Evolutionary conservation across 2,329 filamentous ascomycete genomes (phyloP).

Genomic region (Penicillium sclerotigenum): DNA sequence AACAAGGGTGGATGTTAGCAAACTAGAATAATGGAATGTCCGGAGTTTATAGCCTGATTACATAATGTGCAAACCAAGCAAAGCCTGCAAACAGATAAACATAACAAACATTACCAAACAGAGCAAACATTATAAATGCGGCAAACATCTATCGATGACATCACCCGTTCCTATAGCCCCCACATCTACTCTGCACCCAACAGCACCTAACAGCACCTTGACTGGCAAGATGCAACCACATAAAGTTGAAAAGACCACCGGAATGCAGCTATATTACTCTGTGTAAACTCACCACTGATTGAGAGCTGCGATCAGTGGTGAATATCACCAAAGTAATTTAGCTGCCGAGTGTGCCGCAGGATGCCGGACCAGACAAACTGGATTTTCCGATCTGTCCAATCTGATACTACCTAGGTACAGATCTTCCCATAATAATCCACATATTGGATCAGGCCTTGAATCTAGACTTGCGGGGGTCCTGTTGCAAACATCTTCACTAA

Average conservation of each 20-base stretch:
- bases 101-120: slow-evolving; percentile 15
- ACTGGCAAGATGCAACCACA: slow-evolving; percentile 16
- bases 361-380: too few species aligned
- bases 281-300: neutral
- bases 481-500: slow-evolving; percentile 23
- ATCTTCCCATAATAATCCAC: slow-evolving; percentile 6
- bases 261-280: neutral
- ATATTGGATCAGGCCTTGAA: slow-evolving; percentile 4
- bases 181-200: neutral
- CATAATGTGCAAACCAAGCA: neutral
- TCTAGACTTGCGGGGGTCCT: slow-evolving; percentile 24
- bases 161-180: slow-evolving; percentile 2
- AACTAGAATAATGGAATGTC: too few species aligned
- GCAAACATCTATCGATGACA: slow-evolving; percentile 23
- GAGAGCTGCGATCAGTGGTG: neutral
- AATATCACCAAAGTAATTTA: neutral
- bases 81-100: slow-evolving; percentile 8
- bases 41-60: too few species aligned
- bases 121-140: slow-evolving; percentile 14
- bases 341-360: neutral
- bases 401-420: slow-evolving; percentile 9
- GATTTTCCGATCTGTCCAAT: too few species aligned
- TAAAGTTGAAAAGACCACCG: neutral
- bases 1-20: too few species aligned
- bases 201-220: neutral